Base-by-base conservation (phyloP, 192 early-diverging fungal species). In the Coemansia sp. region DNA sequence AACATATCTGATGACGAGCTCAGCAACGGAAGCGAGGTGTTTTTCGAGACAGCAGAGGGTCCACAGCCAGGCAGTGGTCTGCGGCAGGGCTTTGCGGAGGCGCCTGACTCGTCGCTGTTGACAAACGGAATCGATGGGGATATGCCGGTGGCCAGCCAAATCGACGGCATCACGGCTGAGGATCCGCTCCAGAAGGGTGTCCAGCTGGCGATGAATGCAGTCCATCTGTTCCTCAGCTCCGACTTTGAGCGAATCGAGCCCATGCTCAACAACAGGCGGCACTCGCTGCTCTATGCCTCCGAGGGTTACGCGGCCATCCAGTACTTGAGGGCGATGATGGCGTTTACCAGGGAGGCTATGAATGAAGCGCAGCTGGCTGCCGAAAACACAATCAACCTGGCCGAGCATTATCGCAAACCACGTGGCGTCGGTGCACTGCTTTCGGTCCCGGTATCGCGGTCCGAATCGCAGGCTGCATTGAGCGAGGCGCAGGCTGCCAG, bases 211-310 rank as follows among this genome's bases (percentile, higher is more conserved):
- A 83, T 42, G 50, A 54, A 68, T 8, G 83, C 82, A 0, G 57
- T 95, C 32, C 84, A 87, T 53, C 60, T 89, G 30, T 93, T 95
- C 59, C 55, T 95, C 25, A 80, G 90, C 59, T 89, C 87, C 0
- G 72, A 78, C 33, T 86, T 95, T 64, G 69, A 78, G 6, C 81
- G 85, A 30, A 70, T 85, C 13, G 89, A 91, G 48, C 62, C 51
- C 6, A 61, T 85, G 6, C 51, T 93, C 38, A 43, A 62, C 23
- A 46, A 46, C 25, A 62, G 55, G 62, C 66, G 75, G 43, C 62
- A 78, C 29, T 55, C 50, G 39, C 67, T 87, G 9, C 77, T 94
- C 67, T 90, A 89, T 36, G 80, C 84, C 56, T 87, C 85, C 19
- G 70, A 87, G 24, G 90, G 83, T 9, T 81, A 82, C 33, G 83